Percentiles rank a stretch among this genome's conserved stretches.
These are phyloP conservation scores for Nephelium lappaceum DNA, from an alignment of 345 rosid species.

Conservation along the genomic window DNA sequence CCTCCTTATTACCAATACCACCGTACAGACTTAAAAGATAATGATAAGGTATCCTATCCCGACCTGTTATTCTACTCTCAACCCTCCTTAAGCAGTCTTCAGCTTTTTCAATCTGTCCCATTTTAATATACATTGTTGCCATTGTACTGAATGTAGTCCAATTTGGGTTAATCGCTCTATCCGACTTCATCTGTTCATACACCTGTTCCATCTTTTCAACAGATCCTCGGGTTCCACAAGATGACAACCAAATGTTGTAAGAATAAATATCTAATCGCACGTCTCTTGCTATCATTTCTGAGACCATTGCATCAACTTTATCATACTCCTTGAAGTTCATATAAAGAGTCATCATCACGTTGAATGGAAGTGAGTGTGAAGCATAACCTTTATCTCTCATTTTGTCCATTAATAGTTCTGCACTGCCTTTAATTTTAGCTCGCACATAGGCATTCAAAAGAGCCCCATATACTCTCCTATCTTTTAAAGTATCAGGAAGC, in stretches of 20 bases:
- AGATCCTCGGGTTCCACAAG: constrained; percentile 70
- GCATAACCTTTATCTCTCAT: constrained; percentile 76
- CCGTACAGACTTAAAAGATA: constrained; percentile 87
- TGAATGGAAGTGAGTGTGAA: constrained; percentile 71
- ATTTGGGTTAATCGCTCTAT: constrained; percentile 59
- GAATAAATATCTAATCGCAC: constrained; percentile 78
- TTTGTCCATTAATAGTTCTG: constrained; percentile 60
- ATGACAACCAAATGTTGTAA: constrained; percentile 92
- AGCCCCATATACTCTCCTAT: constrained; percentile 81
- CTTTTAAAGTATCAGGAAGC: constrained; percentile 65
- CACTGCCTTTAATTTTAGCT: constrained; percentile 62
- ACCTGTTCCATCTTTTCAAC: constrained; percentile 75
- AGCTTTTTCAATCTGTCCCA: constrained; percentile 77
- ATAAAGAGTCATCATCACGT: constrained; percentile 97
- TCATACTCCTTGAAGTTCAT: constrained; percentile 78
- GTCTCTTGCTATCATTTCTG: constrained; percentile 79
- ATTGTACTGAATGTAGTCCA: constrained; percentile 96
- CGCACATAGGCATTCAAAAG: constrained; percentile 79
- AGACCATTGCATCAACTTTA: constrained; percentile 66
- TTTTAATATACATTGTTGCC: constrained; percentile 85
- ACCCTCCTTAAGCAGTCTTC: constrained; percentile 75
- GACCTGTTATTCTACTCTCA: constrained; percentile 82
- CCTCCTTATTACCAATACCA: constrained; percentile 65
- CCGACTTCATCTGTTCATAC: constrained; percentile 71
- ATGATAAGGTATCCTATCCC: constrained; percentile 83